Evolutionary conservation across 306 rosid species (phyloP).

Genomic region (Medicago ruthenica): DNA sequence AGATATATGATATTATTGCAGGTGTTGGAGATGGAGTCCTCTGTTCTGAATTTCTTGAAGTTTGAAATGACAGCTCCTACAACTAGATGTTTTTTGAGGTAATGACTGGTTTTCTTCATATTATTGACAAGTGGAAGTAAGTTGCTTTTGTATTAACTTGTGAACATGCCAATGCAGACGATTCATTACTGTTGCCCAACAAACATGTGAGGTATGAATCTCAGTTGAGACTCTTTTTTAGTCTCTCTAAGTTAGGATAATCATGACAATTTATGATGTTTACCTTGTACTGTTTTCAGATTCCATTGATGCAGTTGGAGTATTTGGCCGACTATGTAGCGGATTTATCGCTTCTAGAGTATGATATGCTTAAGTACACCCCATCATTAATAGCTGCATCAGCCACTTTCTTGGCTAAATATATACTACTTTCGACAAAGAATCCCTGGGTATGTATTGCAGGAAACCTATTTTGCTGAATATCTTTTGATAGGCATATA

Average conservation of each 20-base stretch:
- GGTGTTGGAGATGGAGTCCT: constrained; percentile 90
- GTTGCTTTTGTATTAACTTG: constrained; percentile 40
- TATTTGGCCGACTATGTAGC: constrained; percentile 62
- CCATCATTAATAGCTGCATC: constrained; percentile 75
- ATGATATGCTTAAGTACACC: constrained; percentile 56
- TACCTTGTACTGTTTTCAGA: constrained; percentile 47
- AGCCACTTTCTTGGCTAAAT: constrained; percentile 71
- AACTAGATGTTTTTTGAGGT: constrained; percentile 79
- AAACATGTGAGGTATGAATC: constrained; percentile 58
- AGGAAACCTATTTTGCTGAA: constrained; percentile 22
- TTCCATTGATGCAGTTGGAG: constrained; percentile 55
- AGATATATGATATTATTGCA: constrained; percentile 44
- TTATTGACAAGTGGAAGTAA: constrained; percentile 16
- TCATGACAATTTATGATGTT: constrained; percentile 19
- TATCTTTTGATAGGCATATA: constrained; percentile 11
- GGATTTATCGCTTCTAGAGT: constrained; percentile 67
- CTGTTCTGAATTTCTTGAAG: constrained; percentile 77
- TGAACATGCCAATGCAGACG: constrained; percentile 56
- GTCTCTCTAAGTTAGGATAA: not conserved
- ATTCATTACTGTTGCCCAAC: constrained; percentile 54
- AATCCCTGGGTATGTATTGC: constrained; percentile 70
- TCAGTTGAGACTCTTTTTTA: constrained; percentile 21
- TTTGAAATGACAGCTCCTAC: constrained; percentile 96
- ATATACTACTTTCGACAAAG: constrained; percentile 55
- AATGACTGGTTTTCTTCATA: constrained; percentile 32